Evolutionary conservation across 768 basidiomycete species (phyloP).

Genomic region (Boletus eberwhitei): DNA sequence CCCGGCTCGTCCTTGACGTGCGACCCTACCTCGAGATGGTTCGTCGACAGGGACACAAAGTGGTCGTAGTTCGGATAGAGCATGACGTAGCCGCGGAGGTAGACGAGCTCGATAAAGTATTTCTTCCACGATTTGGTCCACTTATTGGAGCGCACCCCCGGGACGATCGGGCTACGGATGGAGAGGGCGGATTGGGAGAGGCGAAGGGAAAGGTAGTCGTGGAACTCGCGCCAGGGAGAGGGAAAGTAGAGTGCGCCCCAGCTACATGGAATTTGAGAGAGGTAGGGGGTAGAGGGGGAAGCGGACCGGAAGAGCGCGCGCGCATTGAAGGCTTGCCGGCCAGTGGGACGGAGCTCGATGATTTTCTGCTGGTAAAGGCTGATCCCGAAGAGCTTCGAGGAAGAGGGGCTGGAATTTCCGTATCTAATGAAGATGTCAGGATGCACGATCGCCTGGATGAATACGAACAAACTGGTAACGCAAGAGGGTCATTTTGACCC

Average conservation of each 20-base stretch:
- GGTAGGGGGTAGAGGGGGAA: constrained; percentile 61
- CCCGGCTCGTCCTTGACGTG: constrained; percentile 63
- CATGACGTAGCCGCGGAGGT: constrained; percentile 82
- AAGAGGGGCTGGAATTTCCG: constrained; percentile 38
- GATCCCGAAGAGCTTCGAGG: constrained; percentile 65
- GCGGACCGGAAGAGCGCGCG: constrained; percentile 49
- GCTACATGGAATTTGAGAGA: constrained; percentile 85
- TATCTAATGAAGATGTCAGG: constrained; percentile 44
- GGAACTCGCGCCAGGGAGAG: constrained; percentile 84
- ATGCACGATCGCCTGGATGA: background rate
- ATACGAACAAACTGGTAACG: constrained; percentile 55
- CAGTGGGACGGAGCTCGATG: constrained; percentile 65
- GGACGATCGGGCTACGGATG: constrained; percentile 53
- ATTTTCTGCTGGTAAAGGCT: constrained; percentile 87
- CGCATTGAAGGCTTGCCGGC: constrained; percentile 67
- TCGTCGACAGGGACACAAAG: constrained; percentile 80
- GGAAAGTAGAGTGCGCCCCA: constrained; percentile 94
- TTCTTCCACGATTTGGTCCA: constrained; percentile 88
- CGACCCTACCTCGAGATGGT: constrained; percentile 81
- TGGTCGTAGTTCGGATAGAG: constrained; percentile 80
- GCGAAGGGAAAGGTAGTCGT: constrained; percentile 68
- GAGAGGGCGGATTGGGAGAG: constrained; percentile 45
- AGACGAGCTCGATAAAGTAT: constrained; percentile 83
- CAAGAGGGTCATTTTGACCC: constrained; percentile 77
- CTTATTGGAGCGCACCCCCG: constrained; percentile 70